Evolutionary conservation across 1,284 basidiomycete species (phyloP).

Genomic region (Ceratobasidium theobromae): DNA sequence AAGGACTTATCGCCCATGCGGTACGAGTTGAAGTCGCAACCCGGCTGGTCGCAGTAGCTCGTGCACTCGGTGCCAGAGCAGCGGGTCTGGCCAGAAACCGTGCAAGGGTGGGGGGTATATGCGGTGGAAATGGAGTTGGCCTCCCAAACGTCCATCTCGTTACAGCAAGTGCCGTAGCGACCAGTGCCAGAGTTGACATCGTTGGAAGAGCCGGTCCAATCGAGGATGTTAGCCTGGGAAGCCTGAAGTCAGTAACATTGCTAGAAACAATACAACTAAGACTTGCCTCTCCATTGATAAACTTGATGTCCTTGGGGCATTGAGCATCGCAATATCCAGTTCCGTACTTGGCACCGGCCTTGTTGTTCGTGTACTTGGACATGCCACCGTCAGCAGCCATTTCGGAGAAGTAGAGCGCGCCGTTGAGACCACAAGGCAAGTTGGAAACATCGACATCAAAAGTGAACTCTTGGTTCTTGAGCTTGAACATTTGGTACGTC

Average conservation of each 20-base stretch:
- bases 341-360: no score
- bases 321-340: no score
- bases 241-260: no score
- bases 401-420: no score
- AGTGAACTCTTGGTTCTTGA: constrained; percentile 57
- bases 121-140: constrained; percentile 54
- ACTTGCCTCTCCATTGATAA: no score
- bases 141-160: constrained; percentile 38
- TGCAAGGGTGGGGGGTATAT: constrained; percentile 46
- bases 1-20: constrained; percentile 54
- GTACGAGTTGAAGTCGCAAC: constrained; percentile 60
- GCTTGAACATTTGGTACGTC: constrained; percentile 55
- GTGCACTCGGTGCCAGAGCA: constrained; percentile 38
- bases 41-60: constrained; percentile 47
- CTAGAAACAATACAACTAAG: no score
- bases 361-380: no score
- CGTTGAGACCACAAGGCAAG: constrained; percentile 55
- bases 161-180: constrained; percentile 35
- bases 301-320: no score
- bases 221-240: constrained; percentile 31
- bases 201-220: constrained; percentile 7
- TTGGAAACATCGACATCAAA: constrained; percentile 60
- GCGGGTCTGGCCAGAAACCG: constrained; percentile 13
- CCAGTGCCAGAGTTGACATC: constrained; percentile 35
- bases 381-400: no score